Evolutionary conservation across 192 early-diverging fungal genomes (phyloP), one percentile per base, ranked within the genome.

Genomic region (Coemansia sp.): DNA sequence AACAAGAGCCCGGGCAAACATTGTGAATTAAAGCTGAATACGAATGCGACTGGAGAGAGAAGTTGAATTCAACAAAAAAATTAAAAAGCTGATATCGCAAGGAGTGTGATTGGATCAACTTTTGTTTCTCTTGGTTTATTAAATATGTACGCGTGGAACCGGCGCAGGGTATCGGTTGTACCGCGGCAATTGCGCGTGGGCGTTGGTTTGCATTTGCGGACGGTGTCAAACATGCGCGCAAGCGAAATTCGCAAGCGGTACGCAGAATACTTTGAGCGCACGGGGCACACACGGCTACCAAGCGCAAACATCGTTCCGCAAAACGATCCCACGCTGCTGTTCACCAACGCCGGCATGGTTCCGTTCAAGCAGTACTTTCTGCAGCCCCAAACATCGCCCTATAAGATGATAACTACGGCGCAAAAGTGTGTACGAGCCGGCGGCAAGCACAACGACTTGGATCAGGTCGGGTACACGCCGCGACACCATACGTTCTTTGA

Each of bases 401-500:
- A 94, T 37, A 87, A 89, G 46, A 85, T 92, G 70, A 89, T 88
- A 38, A 93, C 91, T 63, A 95, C 95, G 70, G 88, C 89, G 18
- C 97, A 99, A 86, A 98, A 98, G 82, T 99, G 97, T 79, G 93
- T 99, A 59, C 86, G 97, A 62, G 97, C 97, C 10, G 97, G 76
- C 57, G 97, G 97, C 55, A 99, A 99, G 79, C 97, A 99, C 77
- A 98, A 98, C 71, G 97, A 98, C 80, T 84, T 98, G 64, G 95
- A 98, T 58, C 94, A 98, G 79, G 95, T 97, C 11, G 97, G 97
- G 48, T 90, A 88, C 64, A 94, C 96, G 68, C 88, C 89, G 1
- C 94, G 96, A 65, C 97, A 98, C 80, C 97, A 98, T 76, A 98
- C 97, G 31, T 98, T 97, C 83, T 98, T 98, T 84, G 97, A 98